Evolutionary conservation across 2,329 filamentous ascomycete species (phyloP), one percentile per base, ranked within the genome.

Genomic region (Monilinia aucupariae): DNA sequence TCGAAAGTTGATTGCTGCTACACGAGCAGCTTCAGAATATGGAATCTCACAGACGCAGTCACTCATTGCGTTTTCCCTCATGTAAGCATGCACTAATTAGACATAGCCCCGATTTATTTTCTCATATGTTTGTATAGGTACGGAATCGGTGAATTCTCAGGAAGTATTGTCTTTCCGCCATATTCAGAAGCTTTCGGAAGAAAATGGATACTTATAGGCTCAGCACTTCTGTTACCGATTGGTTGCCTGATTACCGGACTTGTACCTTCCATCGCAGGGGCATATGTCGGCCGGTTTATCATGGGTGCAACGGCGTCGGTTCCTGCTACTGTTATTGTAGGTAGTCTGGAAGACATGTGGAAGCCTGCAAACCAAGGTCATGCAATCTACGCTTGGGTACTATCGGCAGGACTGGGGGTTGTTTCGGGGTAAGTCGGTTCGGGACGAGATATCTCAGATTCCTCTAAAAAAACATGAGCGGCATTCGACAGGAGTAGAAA

Each of bases 321-420:
- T 15, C 80, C 80, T 2, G 75, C 78, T 0, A 77, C 79, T 27
- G 78, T 81, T 7, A 76, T 78, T 10, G 75, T 77, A 0, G 79
- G 80, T 1, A 79, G 77, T 56, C 75, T 81, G 39, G 80, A 82
- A 64, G 79, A 82, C 64, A 76, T 82, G 69, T 81, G 76, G 71
- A 76, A 80, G 62, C 73, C 75, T 2, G 73, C 74, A 61, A 72
- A 72, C n/a, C 74, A 80, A 17, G 76, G 81, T 9, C 81, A 78
- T 78, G 69, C 78, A 17, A 73, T 82, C 10, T 78, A 77, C 61
- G 68, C 75, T 8, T 81, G 79, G 79, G 75, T 76, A 37, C 71
- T 75, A 27, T 74, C 74, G 10, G 75, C 78, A 1, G 79, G 78
- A 2, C 67, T 78, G 7, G 80, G 78, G 0, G 65, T 81, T 13